Percentiles rank a stretch among this genome's conserved stretches.
These are phyloP conservation scores for Exophiala aquamarina DNA, from an alignment of 2,329 filamentous ascomycete species.

Conservation along the genomic window DNA sequence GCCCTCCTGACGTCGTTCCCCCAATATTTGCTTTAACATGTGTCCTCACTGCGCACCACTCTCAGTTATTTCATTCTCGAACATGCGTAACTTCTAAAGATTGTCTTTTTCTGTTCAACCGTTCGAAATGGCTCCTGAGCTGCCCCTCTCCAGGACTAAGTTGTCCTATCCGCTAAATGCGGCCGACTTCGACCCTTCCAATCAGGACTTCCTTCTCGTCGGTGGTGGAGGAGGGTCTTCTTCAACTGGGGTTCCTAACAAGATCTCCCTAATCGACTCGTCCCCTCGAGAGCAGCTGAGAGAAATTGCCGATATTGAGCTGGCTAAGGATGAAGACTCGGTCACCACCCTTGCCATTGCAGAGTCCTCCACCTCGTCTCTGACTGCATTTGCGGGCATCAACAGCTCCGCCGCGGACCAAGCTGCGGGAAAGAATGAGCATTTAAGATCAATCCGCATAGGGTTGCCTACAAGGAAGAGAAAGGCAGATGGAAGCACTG, in stretches of 20 bases:
- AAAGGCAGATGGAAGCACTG: slow-evolving; percentile 20
- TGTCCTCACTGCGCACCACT: too few species aligned
- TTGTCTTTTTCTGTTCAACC: too few species aligned
- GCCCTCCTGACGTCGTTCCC: too few species aligned
- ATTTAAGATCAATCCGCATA: slow-evolving; percentile 75
- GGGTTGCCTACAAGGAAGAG: slow-evolving; percentile 51
- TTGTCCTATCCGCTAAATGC: slow-evolving; percentile 83
- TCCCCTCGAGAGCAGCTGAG: slow-evolving; percentile 63
- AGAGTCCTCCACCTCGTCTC: slow-evolving; percentile 53
- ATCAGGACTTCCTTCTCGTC: slow-evolving; percentile 73
- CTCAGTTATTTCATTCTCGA: too few species aligned
- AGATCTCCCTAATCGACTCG: slow-evolving; percentile 74
- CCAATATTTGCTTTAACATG: too few species aligned
- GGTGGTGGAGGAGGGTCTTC: slow-evolving; percentile 85
- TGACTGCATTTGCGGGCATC: slow-evolving; percentile 71
- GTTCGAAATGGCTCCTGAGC: slow-evolving; percentile 17
- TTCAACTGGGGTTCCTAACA: slow-evolving; percentile 79
- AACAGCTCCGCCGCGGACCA: slow-evolving; percentile 76
- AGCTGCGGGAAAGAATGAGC: slow-evolving; percentile 74
- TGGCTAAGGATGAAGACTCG: slow-evolving; percentile 83
- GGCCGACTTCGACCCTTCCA: slow-evolving; percentile 81
- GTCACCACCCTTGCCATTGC: slow-evolving; percentile 79
- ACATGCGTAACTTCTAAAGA: too few species aligned
- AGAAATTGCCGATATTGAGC: slow-evolving; percentile 69
- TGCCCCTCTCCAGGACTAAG: slow-evolving; percentile 22